Percentiles rank a stretch among this genome's conserved stretches.
Evolutionary conservation across 2,329 filamentous ascomycete species (phyloP).

Genomic region (Grosmannia clavigera): DNA sequence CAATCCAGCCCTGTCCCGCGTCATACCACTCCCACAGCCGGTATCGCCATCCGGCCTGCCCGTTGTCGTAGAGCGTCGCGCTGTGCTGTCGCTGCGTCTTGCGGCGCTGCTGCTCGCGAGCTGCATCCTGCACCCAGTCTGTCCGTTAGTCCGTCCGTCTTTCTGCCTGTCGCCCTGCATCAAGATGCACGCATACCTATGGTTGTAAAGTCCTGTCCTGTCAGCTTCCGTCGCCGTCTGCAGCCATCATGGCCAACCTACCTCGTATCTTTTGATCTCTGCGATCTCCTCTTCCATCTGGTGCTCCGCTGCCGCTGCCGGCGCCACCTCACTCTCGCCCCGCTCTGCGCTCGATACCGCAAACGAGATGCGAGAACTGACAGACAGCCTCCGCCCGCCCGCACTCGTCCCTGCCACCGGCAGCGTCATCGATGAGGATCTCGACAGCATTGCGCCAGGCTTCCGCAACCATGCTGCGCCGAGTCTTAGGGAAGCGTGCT

Average conservation of each 20-base stretch:
- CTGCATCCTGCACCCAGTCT: slow-evolving; percentile 98
- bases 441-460: slow-evolving; percentile 5
- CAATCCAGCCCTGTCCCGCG: slow-evolving; percentile 94
- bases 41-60: slow-evolving; percentile 63
- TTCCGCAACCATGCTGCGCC: not conserved
- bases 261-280: slow-evolving; percentile 94
- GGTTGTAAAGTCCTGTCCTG: slow-evolving; percentile 90
- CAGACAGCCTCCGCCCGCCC: slow-evolving; percentile 35
- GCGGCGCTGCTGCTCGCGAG: slow-evolving; percentile 74
- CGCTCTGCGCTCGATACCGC: slow-evolving; percentile 47
- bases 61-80: slow-evolving; percentile 56
- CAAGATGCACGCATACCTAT: slow-evolving; percentile 43
- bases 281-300: slow-evolving; percentile 89
- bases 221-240: not conserved
- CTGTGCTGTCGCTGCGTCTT: slow-evolving; percentile 62
- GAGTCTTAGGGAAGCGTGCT: not conserved
- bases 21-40: slow-evolving; percentile 81
- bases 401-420: not conserved
- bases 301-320: slow-evolving; percentile 39
- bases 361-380: slow-evolving; percentile 54
- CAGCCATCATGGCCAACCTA: slow-evolving; percentile 16
- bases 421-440: slow-evolving; percentile 5
- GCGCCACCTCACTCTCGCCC: slow-evolving; percentile 37
- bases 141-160: slow-evolving; percentile 22
- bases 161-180: slow-evolving; percentile 4